Evolutionary conservation across 2,329 filamentous ascomycete species (phyloP).

Genomic region (Ceratocystis albifundus): DNA sequence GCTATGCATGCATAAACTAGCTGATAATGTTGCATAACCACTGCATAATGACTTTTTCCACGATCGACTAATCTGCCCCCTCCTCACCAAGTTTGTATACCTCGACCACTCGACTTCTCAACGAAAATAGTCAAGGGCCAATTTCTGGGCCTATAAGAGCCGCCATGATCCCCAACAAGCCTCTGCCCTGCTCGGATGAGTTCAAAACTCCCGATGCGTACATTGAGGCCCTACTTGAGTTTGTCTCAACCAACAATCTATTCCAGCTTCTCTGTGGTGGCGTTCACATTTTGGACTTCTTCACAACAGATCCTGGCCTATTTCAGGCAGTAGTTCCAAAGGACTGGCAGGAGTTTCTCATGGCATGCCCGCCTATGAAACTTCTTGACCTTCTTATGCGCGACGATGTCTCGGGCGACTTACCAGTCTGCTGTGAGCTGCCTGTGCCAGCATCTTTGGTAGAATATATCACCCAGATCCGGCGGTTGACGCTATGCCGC

Average conservation of each 20-base stretch:
- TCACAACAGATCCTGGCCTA: constrained; percentile 71
- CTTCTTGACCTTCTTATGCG: constrained; percentile 72
- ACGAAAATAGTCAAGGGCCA: not conserved
- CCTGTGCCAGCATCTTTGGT: constrained; percentile 48
- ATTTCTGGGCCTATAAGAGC: not conserved
- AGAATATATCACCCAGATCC: constrained; percentile 59
- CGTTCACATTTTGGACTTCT: constrained; percentile 95
- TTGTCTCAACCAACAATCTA: constrained; percentile 59
- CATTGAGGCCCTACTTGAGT: constrained; percentile 63
- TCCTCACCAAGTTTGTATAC: constrained; percentile 5
- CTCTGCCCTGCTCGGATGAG: constrained; percentile 57
- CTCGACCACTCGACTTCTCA: not conserved
- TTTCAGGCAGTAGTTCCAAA: constrained; percentile 65
- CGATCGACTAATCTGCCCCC: constrained; percentile 9
- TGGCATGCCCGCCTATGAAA: constrained; percentile 56
- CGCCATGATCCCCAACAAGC: constrained; percentile 40
- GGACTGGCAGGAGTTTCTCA: constrained; percentile 74
- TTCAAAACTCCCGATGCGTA: constrained; percentile 67
- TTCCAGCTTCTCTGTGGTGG: constrained; percentile 88
- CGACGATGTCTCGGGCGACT: constrained; percentile 48
- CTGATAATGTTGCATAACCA: not conserved
- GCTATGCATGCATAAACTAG: not conserved
- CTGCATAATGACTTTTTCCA: constrained; percentile 3
- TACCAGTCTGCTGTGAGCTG: constrained; percentile 24
- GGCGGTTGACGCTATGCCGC: constrained; percentile 55